A percentile compares a stretch with the other conserved stretches of the same genome.
Conservation (phyloP, 2,329 filamentous ascomycete genomes). For the Epichloe aotearoae region DNA sequence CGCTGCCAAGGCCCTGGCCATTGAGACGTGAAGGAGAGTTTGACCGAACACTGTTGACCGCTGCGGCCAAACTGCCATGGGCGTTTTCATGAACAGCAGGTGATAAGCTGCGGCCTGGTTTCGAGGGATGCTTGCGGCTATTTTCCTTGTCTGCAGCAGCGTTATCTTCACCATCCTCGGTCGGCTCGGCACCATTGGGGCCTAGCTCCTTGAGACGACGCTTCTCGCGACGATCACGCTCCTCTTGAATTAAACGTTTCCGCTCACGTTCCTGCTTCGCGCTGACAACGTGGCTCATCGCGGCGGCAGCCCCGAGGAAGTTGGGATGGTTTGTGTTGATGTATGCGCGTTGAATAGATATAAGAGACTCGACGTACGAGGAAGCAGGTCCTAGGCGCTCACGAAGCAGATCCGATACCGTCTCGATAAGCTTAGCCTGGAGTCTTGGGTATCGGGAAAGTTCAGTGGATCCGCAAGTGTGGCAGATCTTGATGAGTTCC, state of each 20-base stretch:
- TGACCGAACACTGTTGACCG: conserved; percentile 46
- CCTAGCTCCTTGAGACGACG: conserved; percentile 72
- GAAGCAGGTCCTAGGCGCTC: conserved; percentile 86
- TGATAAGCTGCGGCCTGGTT: conserved; percentile 62
- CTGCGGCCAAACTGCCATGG: conserved; percentile 43
- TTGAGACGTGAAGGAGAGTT: conserved; percentile 40
- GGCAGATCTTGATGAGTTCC: conserved; percentile 97
- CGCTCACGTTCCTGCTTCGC: conserved; percentile 92
- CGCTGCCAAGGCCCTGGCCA: conserved; percentile 44
- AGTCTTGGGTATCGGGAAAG: conserved; percentile 82
- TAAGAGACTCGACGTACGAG: conserved; percentile 86
- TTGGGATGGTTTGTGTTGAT: conserved; percentile 99
- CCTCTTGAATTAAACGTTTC: conserved; percentile 65
- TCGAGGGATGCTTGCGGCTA: conserved; percentile 19
- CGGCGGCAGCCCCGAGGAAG: conserved; percentile 89
- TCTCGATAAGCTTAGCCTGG: conserved; percentile 94
- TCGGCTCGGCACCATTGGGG: conserved; percentile 60
- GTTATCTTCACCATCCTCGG: conserved; percentile 50
- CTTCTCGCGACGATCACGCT: conserved; percentile 74
- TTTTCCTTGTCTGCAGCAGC: conserved; percentile 37
- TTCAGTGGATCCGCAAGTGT: conserved; percentile 93
- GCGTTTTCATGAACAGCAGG: conserved; percentile 63
- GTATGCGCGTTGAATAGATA: conserved; percentile 93
- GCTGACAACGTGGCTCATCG: conserved; percentile 93
- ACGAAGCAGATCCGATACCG: conserved; percentile 87